phyloP scores from a whole-genome alignment of 108 stramenopile species.

The Conticribra weissflogii region DNA sequence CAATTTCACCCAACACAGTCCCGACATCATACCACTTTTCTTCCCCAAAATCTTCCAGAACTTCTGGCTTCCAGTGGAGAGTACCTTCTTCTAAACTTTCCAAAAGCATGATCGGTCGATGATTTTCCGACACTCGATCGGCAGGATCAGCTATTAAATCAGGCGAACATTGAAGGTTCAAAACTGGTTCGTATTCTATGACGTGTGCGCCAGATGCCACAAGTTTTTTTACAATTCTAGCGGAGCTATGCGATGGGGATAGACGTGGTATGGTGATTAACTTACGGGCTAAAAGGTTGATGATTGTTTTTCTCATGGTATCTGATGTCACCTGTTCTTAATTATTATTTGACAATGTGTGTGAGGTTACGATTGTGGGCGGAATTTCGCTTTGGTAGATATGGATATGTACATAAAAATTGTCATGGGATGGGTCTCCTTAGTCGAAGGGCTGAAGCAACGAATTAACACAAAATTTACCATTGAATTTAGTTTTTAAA shows the following conservation, averaged over 20 bases:
- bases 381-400: too few species aligned
- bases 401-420: too few species aligned
- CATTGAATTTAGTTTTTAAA: too few species aligned
- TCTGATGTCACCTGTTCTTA: too few species aligned
- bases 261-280: slow-evolving; percentile 26
- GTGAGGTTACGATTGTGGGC: too few species aligned
- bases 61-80: slow-evolving; percentile 4
- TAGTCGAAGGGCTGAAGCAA: too few species aligned
- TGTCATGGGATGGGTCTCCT: too few species aligned
- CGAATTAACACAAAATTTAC: too few species aligned
- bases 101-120: slow-evolving; percentile 26
- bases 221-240: slow-evolving; percentile 11
- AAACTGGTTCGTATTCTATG: slow-evolving; percentile 25
- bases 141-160: slow-evolving; percentile 33
- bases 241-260: slow-evolving; percentile 27
- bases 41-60: background rate
- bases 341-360: too few species aligned
- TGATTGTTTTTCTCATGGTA: slow-evolving; percentile 1
- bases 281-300: slow-evolving; percentile 11
- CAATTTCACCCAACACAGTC: slow-evolving; percentile 17
- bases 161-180: slow-evolving; percentile 22
- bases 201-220: slow-evolving; percentile 1
- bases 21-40: slow-evolving; percentile 25
- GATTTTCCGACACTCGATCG: slow-evolving; percentile 1
- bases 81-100: slow-evolving; percentile 26